Evolutionary conservation across 306 rosid species (phyloP), one percentile per base, ranked within the genome.

Genomic region (Argentina anserina): DNA sequence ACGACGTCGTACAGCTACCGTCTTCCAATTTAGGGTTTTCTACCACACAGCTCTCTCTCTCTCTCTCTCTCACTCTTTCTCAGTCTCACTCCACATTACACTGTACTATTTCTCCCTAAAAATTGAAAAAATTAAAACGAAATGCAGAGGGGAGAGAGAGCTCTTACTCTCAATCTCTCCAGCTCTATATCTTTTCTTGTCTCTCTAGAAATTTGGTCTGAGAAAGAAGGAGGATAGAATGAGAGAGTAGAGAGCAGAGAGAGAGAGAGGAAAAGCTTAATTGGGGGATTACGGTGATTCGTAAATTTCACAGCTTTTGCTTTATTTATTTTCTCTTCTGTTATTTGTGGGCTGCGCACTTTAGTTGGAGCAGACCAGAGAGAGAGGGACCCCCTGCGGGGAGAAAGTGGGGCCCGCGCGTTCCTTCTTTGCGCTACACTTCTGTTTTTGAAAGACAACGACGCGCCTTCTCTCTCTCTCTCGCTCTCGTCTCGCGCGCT

Each of bases 361-460:
- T 81, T 79, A 64, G 78, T 72, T 14, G 34, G 76, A 40, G 13
- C 29, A 28, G 73, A 70, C 45, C 37, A 42, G 70, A 63, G 76
- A 40, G 64, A 43, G 29, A 5, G 55, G 68, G 60, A 58, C 49
- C 69, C 69, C 43, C 11, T 3, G 0, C 6, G 20, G n/a, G n/a
- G n/a, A n/a, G n/a, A n/a, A n/a, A n/a, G 66, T 26, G 81, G 89
- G 90, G 41, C 88, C 97, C 78, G 4, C 45, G 40, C 1, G 20
- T 81, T 81, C 82, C 85, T 87, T 80, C 84, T 91, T 91, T 87
- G 2, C 56, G 75, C 74, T 75, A 88, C 97, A 89, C 64, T 69
- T 66, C 81, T 78, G 80, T 60, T 85, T 33, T 87, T 78, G 69
- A 82, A 75, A 71, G 84, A 74, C 59, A 75, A 82, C 20, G 72